Percentiles rank a stretch among this genome's conserved stretches.
phyloP scores from a whole-genome alignment of 768 basidiomycete species.

The Antrodiella citrinella region DNA sequence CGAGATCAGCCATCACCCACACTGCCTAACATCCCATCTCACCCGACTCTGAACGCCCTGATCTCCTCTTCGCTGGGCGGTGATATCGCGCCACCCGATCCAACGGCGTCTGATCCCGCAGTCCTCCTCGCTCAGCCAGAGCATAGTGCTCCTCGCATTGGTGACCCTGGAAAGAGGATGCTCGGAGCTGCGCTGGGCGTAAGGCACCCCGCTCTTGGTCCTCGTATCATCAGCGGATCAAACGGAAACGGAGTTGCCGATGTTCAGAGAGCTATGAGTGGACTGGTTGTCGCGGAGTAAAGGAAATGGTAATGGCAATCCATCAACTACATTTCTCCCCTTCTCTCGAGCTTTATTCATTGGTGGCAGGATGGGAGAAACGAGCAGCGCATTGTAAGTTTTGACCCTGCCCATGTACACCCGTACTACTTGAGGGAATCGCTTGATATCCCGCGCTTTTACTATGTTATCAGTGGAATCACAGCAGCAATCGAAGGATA shows the following conservation, averaged over 20 bases:
- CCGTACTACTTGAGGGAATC: not conserved
- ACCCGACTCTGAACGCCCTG: conserved; percentile 78
- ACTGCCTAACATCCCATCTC: conserved; percentile 70
- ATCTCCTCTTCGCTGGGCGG: conserved; percentile 67
- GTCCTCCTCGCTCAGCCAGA: conserved; percentile 50
- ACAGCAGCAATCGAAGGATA: not conserved
- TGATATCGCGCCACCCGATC: conserved; percentile 36
- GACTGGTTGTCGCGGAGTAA: conserved; percentile 68
- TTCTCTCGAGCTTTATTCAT: not conserved
- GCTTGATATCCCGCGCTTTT: not conserved
- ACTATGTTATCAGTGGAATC: not conserved
- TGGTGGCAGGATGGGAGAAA: not conserved
- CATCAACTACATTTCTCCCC: not conserved
- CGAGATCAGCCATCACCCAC: conserved; percentile 70
- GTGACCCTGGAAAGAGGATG: conserved; percentile 87
- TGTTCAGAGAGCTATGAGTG: conserved; percentile 70
- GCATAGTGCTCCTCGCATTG: conserved; percentile 68
- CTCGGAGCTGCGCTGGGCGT: conserved; percentile 79
- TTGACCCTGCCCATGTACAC: not conserved
- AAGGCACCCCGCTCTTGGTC: conserved; percentile 67
- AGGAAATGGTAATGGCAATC: not conserved
- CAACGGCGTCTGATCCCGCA: conserved; percentile 54
- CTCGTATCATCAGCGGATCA: conserved; percentile 51
- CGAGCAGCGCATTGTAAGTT: not conserved
- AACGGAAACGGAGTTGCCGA: conserved; percentile 44